Percentiles rank a stretch among this genome's conserved stretches.
These are phyloP conservation scores for Fusarium humuli DNA, from an alignment of 2,329 filamentous ascomycete species.

Conservation along the genomic window DNA sequence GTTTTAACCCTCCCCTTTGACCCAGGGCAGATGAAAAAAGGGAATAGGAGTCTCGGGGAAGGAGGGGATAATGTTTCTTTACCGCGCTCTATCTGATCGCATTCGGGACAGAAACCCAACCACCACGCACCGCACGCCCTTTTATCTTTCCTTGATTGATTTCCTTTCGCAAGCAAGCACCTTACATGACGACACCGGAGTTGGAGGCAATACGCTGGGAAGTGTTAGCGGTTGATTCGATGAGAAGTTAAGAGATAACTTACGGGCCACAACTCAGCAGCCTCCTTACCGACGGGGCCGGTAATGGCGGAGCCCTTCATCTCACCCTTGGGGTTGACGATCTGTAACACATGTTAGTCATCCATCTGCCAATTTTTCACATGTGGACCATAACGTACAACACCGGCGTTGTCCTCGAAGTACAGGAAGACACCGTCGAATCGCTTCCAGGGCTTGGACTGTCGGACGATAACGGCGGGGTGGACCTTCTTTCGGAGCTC, in stretches of 20 bases:
- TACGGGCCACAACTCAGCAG: slow-evolving; percentile 99
- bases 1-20: slow-evolving; percentile 32
- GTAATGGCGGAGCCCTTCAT: slow-evolving; percentile 99
- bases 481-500: slow-evolving; percentile 99
- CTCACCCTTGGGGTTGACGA: slow-evolving; percentile 99
- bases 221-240: slow-evolving; percentile 47
- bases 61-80: slow-evolving; percentile 40
- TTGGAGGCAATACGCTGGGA: slow-evolving; percentile 96
- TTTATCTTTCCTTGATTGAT: slow-evolving; percentile 47
- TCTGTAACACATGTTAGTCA: slow-evolving; percentile 67
- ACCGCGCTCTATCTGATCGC: slow-evolving; percentile 51
- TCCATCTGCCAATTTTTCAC: not conserved
- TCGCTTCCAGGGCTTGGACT: slow-evolving; percentile 99
- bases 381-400: slow-evolving; percentile 71
- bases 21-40: slow-evolving; percentile 27
- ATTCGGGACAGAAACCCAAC: slow-evolving; percentile 49
- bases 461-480: slow-evolving; percentile 98
- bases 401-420: slow-evolving; percentile 99
- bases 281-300: slow-evolving; percentile 99
- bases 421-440: slow-evolving; percentile 99
- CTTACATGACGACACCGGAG: slow-evolving; percentile 99
- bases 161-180: slow-evolving; percentile 46
- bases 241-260: slow-evolving; percentile 54
- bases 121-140: slow-evolving; percentile 40
- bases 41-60: slow-evolving; percentile 35